Base-by-base conservation (phyloP, 345 rosid genomes). In the Rhizophora apiculata region DNA sequence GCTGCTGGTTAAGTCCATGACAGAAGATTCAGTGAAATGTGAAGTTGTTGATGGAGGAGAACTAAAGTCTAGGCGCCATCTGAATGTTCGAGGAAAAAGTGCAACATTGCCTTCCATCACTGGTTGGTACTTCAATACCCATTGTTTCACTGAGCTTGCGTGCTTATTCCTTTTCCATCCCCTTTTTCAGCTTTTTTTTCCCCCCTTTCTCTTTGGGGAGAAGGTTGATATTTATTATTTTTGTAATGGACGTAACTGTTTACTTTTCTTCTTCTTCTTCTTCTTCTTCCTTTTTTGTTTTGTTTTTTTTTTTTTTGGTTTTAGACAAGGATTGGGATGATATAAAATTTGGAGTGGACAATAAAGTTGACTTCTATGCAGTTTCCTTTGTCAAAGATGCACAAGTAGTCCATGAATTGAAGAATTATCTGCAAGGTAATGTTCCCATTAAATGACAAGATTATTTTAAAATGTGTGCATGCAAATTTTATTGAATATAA, bases 321-420 rank as follows among this genome's bases (percentile, higher is more conserved):
- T 78, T 93, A 96, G 98, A 96, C 55, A 96, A 96, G 86, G 99
- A 96, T 72, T 92, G 99, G 99, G 98, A 96, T 77, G 99, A 92
- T 79, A 92, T 96, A 78, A 96, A 89, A 76, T 96, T 96, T 70
- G 97, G 99, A 73, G 99, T 92, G 64, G 96, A 96, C 82, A 92
- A 92, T 78, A 68, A 84, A 86, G 98, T 96, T 58, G 98, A 92
- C 82, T 96, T 88, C 72, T 90, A 92, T 79, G 99, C 98, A 31
- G 98, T 96, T 82, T 96, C 97, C 34, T 90, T 96, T 63, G 99
- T 96, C 60, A 96, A 96, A 82, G 99, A 92, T 85, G 99, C 98
- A 60, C 85, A 92, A 86, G 99, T 96, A 55, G 97, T 96, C 79
- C 96, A 96, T 65, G 99, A 96, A 80, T 79, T 96, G 84, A 96